Conservation (phyloP, 78 protist genomes). For the Anaeramoeba flamelloides region DNA sequence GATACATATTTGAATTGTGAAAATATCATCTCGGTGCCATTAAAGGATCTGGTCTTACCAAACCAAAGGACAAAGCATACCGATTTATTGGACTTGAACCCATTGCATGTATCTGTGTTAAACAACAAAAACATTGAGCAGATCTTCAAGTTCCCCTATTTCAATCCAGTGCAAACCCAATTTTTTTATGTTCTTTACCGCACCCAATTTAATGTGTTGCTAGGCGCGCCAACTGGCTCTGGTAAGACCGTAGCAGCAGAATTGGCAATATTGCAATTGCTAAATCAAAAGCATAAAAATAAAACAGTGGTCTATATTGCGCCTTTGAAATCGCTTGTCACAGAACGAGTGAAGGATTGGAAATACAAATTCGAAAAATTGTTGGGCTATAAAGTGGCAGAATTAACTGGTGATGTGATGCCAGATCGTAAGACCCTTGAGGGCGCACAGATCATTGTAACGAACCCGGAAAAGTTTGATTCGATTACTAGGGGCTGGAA, state of each 20-base stretch:
- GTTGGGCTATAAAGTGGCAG: conserved; percentile 64
- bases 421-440: conserved; percentile 23
- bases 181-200: conserved; percentile 27
- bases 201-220: conserved; percentile 45
- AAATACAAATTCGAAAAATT: conserved; percentile 15
- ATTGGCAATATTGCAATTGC: conserved; percentile 66
- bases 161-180: conserved; percentile 97
- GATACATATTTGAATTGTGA: conserved; percentile 84
- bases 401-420: conserved; percentile 72
- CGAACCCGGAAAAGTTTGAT: conserved; percentile 99
- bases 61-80: conserved; percentile 70
- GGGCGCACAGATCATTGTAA: conserved; percentile 71
- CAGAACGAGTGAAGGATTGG: conserved; percentile 96
- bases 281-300: conserved; percentile 10
- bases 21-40: conserved; percentile 30
- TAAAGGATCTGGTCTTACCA: conserved; percentile 60
- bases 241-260: conserved; percentile 97
- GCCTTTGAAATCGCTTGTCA: conserved; percentile 95
- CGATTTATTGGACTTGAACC: conserved; percentile 66
- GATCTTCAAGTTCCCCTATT: conserved; percentile 31
- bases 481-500: conserved; percentile 41
- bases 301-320: conserved; percentile 90
- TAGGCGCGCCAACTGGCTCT: conserved; percentile 96
- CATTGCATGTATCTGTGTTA: conserved; percentile 65
- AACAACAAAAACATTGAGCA: conserved; percentile 22